Conservation (phyloP, 495 filamentous ascomycete genomes). For the Trichoderma gamsii region DNA sequence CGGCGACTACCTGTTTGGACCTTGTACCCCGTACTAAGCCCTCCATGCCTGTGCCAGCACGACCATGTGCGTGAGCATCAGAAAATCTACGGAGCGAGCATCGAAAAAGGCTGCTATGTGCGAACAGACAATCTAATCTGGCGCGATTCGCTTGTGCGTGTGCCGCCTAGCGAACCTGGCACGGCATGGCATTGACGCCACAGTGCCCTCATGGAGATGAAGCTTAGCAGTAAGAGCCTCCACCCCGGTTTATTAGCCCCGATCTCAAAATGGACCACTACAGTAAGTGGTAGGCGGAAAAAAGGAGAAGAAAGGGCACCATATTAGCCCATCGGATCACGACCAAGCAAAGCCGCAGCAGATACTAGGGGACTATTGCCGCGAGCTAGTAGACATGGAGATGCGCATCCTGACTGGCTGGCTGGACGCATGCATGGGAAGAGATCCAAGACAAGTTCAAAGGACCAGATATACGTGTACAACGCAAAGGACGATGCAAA, state of each 20-base stretch:
- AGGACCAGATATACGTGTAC: background rate
- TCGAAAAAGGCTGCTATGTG: background rate
- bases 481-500: background rate
- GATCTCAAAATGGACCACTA: background rate
- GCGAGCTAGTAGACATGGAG: no score
- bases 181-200: background rate
- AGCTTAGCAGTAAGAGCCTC: no score
- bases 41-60: background rate
- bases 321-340: background rate
- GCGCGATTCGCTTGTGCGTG: background rate
- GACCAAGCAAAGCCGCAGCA: no score
- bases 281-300: background rate
- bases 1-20: background rate
- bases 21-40: background rate
- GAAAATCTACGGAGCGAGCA: background rate
- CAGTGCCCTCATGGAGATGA: background rate
- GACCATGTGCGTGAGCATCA: no score
- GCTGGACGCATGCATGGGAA: background rate
- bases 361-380: no score
- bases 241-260: slow-evolving; percentile 9
- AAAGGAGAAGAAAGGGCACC: background rate
- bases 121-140: background rate
- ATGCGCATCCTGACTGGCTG: background rate
- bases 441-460: background rate
- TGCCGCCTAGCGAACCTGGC: background rate